Evolutionary conservation across 805 yeast genomes (phyloP).

Genomic region (Barnettozyma botsteinii): DNA sequence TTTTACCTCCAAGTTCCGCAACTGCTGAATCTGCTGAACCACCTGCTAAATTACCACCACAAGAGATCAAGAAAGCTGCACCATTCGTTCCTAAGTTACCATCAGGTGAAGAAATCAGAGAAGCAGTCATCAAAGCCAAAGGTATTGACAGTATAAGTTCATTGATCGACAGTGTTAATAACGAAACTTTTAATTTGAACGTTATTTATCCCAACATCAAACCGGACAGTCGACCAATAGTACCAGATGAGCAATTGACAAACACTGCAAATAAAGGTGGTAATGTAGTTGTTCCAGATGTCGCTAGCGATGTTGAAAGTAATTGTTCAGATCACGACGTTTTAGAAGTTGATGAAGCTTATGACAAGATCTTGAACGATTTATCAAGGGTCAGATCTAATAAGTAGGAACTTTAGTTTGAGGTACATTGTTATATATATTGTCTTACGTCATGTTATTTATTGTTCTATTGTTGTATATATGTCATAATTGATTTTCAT

Average conservation of each 20-base stretch:
- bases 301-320: neutral
- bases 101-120: constrained; percentile 42
- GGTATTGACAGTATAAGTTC: constrained; percentile 68
- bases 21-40: neutral
- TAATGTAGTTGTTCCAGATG: neutral
- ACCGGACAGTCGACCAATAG: neutral
- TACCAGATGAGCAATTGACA: neutral
- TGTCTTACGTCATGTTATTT: too few relatives aligned
- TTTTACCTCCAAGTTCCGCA: constrained; percentile 21
- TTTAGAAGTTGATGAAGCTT: constrained; percentile 59
- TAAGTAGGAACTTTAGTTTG: constrained; percentile 16
- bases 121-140: constrained; percentile 62
- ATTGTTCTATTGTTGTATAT: too few relatives aligned
- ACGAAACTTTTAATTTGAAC: constrained; percentile 45
- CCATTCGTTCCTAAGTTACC: constrained; percentile 33
- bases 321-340: constrained; percentile 3
- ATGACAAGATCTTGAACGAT: constrained; percentile 65
- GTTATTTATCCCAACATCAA: constrained; percentile 36
- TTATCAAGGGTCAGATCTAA: constrained; percentile 60
- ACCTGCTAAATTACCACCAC: neutral
- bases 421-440: neutral
- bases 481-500: too few relatives aligned
- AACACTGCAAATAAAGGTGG: constrained; percentile 3
- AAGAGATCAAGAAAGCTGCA: neutral
- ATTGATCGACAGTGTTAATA: constrained; percentile 58